Evolutionary conservation across 768 basidiomycete genomes (phyloP).

Genomic region (Hericium coralloides): DNA sequence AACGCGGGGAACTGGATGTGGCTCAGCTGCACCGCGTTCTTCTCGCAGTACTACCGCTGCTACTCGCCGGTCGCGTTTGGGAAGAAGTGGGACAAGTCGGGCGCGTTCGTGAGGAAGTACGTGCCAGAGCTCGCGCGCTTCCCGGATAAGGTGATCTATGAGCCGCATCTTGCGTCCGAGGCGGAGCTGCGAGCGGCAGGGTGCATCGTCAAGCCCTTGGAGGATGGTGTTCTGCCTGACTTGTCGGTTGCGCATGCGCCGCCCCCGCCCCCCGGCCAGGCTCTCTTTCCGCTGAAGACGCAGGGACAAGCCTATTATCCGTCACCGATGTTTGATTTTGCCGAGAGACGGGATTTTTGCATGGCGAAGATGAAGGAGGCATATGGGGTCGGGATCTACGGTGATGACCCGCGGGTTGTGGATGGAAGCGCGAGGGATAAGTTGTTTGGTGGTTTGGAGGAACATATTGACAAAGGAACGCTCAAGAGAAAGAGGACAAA

Average conservation of each 20-base stretch:
- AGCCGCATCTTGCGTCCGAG: not conserved
- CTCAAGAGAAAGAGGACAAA: not conserved
- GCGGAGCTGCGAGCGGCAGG: not conserved
- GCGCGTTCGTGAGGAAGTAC: not conserved
- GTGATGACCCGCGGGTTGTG: not conserved
- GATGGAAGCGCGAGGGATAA: not conserved
- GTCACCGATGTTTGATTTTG: not conserved
- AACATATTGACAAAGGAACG: not conserved
- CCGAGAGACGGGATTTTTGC: not conserved
- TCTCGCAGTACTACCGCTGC: not conserved
- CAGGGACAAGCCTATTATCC: not conserved
- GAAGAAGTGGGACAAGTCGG: not conserved
- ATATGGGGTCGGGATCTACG: not conserved
- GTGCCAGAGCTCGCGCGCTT: not conserved
- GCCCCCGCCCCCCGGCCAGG: not conserved
- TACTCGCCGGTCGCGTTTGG: constrained; percentile 3
- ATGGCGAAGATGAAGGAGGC: constrained; percentile 1
- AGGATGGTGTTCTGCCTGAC: not conserved
- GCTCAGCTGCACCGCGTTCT: constrained; percentile 4
- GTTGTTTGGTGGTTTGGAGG: not conserved
- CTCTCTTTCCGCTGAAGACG: not conserved
- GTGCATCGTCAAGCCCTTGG: not conserved
- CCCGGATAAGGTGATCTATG: constrained; percentile 1
- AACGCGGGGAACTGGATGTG: constrained; percentile 4
- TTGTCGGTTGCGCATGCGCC: not conserved